These are phyloP conservation scores for Euryodendron excelsum DNA, from an alignment of 148 eudicot species.

Conservation along the genomic window DNA sequence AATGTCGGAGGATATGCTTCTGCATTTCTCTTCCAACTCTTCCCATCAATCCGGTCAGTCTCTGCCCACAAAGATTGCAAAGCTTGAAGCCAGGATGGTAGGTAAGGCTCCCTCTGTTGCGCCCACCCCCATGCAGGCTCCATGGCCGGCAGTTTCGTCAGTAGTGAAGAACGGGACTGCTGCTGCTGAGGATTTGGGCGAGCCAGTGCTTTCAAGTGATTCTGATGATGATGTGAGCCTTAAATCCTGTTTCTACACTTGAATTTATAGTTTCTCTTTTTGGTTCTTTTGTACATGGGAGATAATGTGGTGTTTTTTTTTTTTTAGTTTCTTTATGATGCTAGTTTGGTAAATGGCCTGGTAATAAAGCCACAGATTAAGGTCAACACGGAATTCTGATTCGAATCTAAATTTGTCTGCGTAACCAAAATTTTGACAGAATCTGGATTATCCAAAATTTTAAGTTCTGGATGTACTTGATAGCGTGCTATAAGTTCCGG, in stretches of 20 bases:
- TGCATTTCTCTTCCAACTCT: conserved; percentile 84
- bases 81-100: conserved; percentile 92
- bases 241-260: conserved; percentile 1
- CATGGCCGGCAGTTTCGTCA: conserved; percentile 30
- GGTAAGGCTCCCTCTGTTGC: conserved; percentile 60
- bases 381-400: neutral
- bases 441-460: neutral
- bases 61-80: conserved; percentile 73
- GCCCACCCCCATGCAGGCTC: conserved; percentile 29
- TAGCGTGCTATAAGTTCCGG: too few relatives aligned
- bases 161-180: conserved; percentile 24
- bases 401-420: neutral
- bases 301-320: neutral
- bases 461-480: too few relatives aligned
- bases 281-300: neutral
- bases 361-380: neutral
- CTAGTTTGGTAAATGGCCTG: neutral
- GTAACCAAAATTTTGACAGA: too few relatives aligned
- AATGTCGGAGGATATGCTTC: conserved; percentile 86
- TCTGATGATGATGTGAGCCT: conserved; percentile 80
- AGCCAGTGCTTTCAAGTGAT: conserved; percentile 55
- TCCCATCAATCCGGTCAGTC: conserved; percentile 91
- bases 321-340: conserved; percentile 5
- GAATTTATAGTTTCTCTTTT: neutral
- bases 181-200: conserved; percentile 31